Percentiles rank a stretch among this genome's conserved stretches.
Evolutionary conservation across 257 asterid species (phyloP).

Genomic region (Cruciata laevipes): DNA sequence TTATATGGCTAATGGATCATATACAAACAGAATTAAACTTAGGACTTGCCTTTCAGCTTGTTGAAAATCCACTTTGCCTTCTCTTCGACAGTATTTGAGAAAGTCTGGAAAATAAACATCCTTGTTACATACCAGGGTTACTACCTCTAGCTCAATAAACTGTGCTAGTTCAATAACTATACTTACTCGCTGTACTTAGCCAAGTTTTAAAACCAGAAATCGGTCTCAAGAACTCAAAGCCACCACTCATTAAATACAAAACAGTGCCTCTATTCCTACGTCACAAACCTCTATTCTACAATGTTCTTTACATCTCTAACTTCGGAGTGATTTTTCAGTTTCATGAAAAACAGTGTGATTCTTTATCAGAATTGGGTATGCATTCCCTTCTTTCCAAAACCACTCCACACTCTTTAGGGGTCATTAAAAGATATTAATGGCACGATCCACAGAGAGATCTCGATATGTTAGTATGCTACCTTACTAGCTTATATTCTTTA

Average conservation of each 20-base stretch:
- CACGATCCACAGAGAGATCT: too few relatives aligned
- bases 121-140: not conserved
- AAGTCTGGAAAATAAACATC: conserved; percentile 38
- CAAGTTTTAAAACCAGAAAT: not conserved
- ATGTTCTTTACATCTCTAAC: not conserved
- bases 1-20: not conserved
- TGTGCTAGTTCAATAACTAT: not conserved
- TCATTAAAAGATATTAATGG: too few relatives aligned
- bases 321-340: not conserved
- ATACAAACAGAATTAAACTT: not conserved
- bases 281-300: not conserved
- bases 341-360: not conserved
- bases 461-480: too few relatives aligned
- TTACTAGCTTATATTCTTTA: not conserved
- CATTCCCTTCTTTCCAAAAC: not conserved
- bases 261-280: not conserved
- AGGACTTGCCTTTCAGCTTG: conserved; percentile 76
- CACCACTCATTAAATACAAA: not conserved
- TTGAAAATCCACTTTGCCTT: conserved; percentile 92
- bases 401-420: not conserved
- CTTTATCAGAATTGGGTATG: not conserved
- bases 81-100: conserved; percentile 77
- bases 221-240: not conserved
- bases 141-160: not conserved
- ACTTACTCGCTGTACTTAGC: not conserved